Evolutionary conservation across 169 alveolate species (phyloP), one percentile per base, ranked within the genome.

Genomic region (Eimeria falciformis): DNA sequence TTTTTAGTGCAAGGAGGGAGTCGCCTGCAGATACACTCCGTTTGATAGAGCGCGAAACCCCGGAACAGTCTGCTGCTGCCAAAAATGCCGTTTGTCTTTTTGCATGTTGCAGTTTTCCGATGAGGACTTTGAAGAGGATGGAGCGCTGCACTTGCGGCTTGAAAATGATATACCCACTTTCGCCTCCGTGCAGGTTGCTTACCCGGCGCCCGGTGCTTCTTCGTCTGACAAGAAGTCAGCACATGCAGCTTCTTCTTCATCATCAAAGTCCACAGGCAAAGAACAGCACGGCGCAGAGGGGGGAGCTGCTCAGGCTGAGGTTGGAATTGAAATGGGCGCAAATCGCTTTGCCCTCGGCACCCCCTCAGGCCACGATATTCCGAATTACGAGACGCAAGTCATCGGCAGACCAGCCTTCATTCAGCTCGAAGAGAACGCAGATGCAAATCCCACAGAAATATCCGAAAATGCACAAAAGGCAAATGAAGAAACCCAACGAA

Each of bases 271-370:
- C n/a, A 14, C 62, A 14, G 7, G 62, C n/a, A 7, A 11, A 11
- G 62, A 7, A 50, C 62, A 14, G 62, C 62, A 50, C n/a, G n/a
- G 62, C 62, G n/a, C 62, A 50, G 62, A 50, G 62, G 62, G 62
- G 62, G 62, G n/a, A n/a, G n/a, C n/a, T n/a, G n/a, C n/a, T n/a
- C 62, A 50, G 62, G 62, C n/a, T 11, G 62, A 50, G n/a, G 14
- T 14, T 14, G 62, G n/a, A 14, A 50, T 50, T 11, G 62, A 50
- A 50, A 7, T 50, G 62, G 62, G 62, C 7, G 14, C 62, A 14
- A 50, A 50, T 14, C 62, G 62, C 62, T 50, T 50, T 50, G 62
- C 14, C 7, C n/a, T 50, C n/a, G 62, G 62, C n/a, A 7, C 14
- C 14, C 62, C 62, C 62, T 11, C 62, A 50, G n/a, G n/a, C 14